Conservation (phyloP, 441 rosid species). For the Erodium trifolium region DNA sequence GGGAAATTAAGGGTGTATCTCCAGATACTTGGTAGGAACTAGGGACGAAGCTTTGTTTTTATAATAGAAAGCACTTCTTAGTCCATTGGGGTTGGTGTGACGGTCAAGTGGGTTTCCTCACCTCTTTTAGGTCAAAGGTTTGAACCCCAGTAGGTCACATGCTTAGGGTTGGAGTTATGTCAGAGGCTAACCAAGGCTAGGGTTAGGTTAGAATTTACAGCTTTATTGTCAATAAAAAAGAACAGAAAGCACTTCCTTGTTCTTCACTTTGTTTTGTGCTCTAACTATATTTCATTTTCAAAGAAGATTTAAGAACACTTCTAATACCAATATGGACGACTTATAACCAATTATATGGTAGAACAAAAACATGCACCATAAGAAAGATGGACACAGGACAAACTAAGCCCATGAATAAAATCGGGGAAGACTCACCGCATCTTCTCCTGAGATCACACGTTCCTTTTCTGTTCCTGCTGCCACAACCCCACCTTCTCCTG, state of each 20-base stretch:
- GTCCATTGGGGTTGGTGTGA: too few relatives aligned
- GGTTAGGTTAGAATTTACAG: too few relatives aligned
- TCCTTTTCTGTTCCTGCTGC: slow-evolving; percentile 93
- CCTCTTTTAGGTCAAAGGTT: too few relatives aligned
- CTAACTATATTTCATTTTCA: not conserved
- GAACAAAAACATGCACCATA: not conserved
- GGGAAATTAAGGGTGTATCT: not conserved
- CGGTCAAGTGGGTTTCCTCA: too few relatives aligned
- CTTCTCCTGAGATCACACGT: slow-evolving; percentile 74
- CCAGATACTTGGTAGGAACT: not conserved
- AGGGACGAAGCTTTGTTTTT: too few relatives aligned
- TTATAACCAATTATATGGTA: not conserved
- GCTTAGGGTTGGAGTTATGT: too few relatives aligned
- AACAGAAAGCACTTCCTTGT: not conserved
- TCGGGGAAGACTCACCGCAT: slow-evolving; percentile 50
- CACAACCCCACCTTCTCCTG: slow-evolving; percentile 71
- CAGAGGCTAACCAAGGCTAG: too few relatives aligned
- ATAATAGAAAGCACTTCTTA: too few relatives aligned
- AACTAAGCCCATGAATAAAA: not conserved
- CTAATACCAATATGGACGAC: not conserved
- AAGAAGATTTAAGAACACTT: too few relatives aligned
- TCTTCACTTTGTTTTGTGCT: not conserved
- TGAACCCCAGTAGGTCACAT: too few relatives aligned
- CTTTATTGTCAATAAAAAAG: too few relatives aligned
- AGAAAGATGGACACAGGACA: not conserved